A percentile compares a stretch with the other conserved stretches of the same genome.
Conservation (phyloP, 2,329 filamentous ascomycete genomes). For the Fusarium falciforme region DNA sequence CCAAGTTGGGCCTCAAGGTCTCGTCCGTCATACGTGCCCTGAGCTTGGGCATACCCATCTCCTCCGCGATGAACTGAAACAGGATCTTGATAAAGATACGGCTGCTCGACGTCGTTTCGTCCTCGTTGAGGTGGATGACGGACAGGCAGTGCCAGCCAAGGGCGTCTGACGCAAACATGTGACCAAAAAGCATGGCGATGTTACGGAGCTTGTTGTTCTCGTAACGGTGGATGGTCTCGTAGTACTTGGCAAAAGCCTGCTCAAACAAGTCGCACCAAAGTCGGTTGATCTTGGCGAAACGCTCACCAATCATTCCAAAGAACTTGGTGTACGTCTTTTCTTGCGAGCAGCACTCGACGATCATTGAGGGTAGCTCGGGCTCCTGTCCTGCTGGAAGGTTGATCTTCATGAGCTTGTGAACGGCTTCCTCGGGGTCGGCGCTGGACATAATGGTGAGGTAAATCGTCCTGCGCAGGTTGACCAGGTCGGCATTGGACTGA, state of each 20-base stretch:
- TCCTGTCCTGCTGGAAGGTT: conserved; percentile 89
- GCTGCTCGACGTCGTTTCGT: conserved; percentile 95
- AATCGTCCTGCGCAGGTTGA: conserved; percentile 92
- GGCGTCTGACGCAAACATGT: conserved; percentile 87
- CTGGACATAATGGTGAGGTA: conserved; percentile 98
- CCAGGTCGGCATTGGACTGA: conserved; percentile 94
- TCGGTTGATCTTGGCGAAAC: conserved; percentile 95
- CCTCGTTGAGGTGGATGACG: conserved; percentile 89
- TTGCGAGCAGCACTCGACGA: conserved; percentile 96
- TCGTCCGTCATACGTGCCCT: conserved; percentile 83
- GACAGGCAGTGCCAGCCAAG: conserved; percentile 93
- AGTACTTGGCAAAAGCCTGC: conserved; percentile 89
- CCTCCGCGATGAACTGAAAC: conserved; percentile 91
- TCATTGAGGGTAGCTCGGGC: conserved; percentile 92
- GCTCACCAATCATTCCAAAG: conserved; percentile 92
- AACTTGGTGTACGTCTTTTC: conserved; percentile 98
- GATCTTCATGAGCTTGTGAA: conserved; percentile 96
- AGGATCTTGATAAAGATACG: conserved; percentile 99
- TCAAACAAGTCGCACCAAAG: conserved; percentile 96
- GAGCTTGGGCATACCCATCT: conserved; percentile 84
- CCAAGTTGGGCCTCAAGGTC: conserved; percentile 79
- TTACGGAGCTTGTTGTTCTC: conserved; percentile 96
- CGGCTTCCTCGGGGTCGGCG: conserved; percentile 95
- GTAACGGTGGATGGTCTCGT: conserved; percentile 96
- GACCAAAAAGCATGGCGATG: conserved; percentile 93